A percentile compares a stretch with the other conserved stretches of the same genome.
Conservation (phyloP, 2,329 filamentous ascomycete genomes). For the Fusarium longipes region DNA sequence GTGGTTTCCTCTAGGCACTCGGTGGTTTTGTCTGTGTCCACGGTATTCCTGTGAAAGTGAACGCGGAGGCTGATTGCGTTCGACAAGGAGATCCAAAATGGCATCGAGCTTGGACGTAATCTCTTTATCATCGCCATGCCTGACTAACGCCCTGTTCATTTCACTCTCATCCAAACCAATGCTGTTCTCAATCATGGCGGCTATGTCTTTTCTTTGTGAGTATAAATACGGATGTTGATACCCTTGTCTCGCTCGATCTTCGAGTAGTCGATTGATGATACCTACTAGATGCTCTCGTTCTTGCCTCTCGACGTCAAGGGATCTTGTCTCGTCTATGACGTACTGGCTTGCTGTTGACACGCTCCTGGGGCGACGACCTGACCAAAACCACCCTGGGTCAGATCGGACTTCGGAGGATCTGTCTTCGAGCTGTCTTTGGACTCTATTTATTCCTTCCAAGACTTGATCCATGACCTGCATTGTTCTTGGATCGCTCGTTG, state of each 20-base stretch:
- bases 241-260: slow-evolving; percentile 1
- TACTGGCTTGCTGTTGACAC: neutral
- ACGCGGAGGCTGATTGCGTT: neutral
- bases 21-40: neutral
- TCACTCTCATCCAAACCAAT: neutral
- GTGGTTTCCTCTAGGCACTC: neutral
- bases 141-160: neutral
- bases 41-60: rapidly evolving
- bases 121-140: neutral
- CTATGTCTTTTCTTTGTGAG: neutral
- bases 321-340: neutral
- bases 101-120: slow-evolving; percentile 5
- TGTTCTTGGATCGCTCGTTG: neutral
- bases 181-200: neutral
- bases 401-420: slow-evolving; percentile 4
- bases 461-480: neutral
- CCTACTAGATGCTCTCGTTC: slow-evolving; percentile 4
- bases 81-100: slow-evolving; percentile 3
- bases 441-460: neutral
- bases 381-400: neutral
- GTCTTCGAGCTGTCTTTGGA: neutral
- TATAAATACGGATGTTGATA: neutral
- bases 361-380: neutral
- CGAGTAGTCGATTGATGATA: neutral
- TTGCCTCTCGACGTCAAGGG: slow-evolving; percentile 2